Conservation (phyloP, 768 basidiomycete genomes). For the Crassisporium funariophilum region DNA sequence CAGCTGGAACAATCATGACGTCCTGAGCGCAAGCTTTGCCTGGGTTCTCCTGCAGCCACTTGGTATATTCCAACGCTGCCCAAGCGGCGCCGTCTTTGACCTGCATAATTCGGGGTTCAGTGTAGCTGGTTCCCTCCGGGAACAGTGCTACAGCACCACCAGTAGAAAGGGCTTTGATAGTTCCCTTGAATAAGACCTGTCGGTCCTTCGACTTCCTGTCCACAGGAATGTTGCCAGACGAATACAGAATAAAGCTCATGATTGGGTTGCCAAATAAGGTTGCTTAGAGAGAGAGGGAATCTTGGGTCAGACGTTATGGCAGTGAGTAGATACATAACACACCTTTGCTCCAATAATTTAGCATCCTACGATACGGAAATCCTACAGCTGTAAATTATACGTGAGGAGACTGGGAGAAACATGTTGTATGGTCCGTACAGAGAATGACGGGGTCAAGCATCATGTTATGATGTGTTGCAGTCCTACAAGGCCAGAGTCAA, state of each 20-base stretch:
- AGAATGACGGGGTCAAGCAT: conserved; percentile 85
- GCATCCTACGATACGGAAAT: conserved; percentile 78
- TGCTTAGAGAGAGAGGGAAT: conserved; percentile 38
- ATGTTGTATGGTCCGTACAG: conserved; percentile 53
- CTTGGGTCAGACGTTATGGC: conserved; percentile 3
- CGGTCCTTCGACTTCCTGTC: conserved; percentile 94
- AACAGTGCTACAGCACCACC: conserved; percentile 90
- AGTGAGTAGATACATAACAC: conserved; percentile 9
- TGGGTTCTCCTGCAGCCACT: conserved; percentile 68
- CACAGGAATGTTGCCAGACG: conserved; percentile 97
- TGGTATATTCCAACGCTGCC: conserved; percentile 91
- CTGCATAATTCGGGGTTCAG: conserved; percentile 90
- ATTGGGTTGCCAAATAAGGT: conserved; percentile 81
- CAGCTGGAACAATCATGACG: conserved; percentile 75
- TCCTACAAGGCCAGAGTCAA: conserved; percentile 17
- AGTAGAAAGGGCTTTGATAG: conserved; percentile 80
- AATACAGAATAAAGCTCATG: conserved; percentile 71
- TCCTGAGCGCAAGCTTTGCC: conserved; percentile 44
- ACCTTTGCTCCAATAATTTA: conserved; percentile 97
- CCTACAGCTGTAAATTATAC: conserved; percentile 57
- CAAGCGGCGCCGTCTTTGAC: conserved; percentile 93
- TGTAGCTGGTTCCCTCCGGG: conserved; percentile 92
- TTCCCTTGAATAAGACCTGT: conserved; percentile 83
- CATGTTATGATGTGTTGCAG: conserved; percentile 83
- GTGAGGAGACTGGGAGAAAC: background rate